Base-by-base conservation (phyloP, 208 protist species). In the Leishmania martiniquensis region DNA sequence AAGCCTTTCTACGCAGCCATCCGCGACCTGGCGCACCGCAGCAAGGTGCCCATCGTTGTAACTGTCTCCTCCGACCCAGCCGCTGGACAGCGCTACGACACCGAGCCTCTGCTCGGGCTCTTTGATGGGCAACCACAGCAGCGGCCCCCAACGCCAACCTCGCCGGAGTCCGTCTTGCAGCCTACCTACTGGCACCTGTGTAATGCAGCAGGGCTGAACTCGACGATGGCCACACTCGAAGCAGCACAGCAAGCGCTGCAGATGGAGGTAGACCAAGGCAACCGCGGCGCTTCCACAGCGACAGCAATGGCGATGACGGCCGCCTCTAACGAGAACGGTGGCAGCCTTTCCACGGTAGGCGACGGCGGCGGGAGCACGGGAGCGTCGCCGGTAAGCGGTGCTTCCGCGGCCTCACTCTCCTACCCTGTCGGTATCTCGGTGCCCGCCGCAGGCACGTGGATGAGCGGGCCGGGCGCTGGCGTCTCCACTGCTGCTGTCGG, bases 1-100 rank as follows among this genome's bases (percentile, higher is more conserved):
- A 83, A 86, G 47, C 72, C 91, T 6, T 92, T 97, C 63, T 97
- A 97, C 80, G 85, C 89, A 9, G 85, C 93, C 44, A 90, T 97
- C 49, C 86, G 90, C 57, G 90, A 95, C 65, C 69, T 97, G 4
- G 91, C 93, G 45, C 78, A 89, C 75, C 80, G 87, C 67, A 95
- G 91, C 78, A 93, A 95, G 57, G 87, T 95, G 4, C 93, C 93
- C 44, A 91, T 97, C 57, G 79, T 94, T 34, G 88, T 97, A 22
- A 95, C 91, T 0, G 88, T 91, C n/a, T 91, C 84, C 15, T 85
- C 87, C 15, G 69, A 85, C 54, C 37, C 82, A 15, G 75, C 74
- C 37, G 49, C 68, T 22, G 55, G 62, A 29, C 80, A 80, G 69
- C 80, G 80, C 68, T 84, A 84, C 75, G 80, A 84, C 60, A 84